A percentile compares a stretch with the other conserved stretches of the same genome.
Conservation (phyloP, 2,329 filamentous ascomycete species). For the Aspergillus oerlinghausenensis region DNA sequence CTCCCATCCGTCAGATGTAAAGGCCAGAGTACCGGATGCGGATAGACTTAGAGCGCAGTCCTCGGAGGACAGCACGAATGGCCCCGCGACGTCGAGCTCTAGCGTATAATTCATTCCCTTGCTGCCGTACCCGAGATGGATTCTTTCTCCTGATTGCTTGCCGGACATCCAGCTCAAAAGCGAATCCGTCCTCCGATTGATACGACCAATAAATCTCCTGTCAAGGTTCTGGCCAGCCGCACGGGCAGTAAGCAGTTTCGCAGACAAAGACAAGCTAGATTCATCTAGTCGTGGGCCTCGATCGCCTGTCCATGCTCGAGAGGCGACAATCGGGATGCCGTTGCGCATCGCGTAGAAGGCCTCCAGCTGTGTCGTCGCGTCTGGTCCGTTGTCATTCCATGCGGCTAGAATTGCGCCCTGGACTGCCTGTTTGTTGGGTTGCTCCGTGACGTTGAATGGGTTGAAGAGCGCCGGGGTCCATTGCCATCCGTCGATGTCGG, state of each 20-base stretch:
- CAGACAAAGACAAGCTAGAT: slow-evolving; percentile 33
- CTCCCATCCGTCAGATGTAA: slow-evolving; percentile 41
- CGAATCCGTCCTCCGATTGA: slow-evolving; percentile 10
- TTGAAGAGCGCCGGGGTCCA: slow-evolving; percentile 52
- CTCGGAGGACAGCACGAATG: slow-evolving; percentile 43
- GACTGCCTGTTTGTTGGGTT: slow-evolving; percentile 41
- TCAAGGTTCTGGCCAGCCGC: slow-evolving; percentile 51
- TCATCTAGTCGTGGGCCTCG: slow-evolving; percentile 39
- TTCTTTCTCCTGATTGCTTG: slow-evolving; percentile 32
- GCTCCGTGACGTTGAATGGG: slow-evolving; percentile 45
- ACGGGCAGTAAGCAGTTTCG: slow-evolving; percentile 39
- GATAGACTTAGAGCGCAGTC: slow-evolving; percentile 42
- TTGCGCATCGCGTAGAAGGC: slow-evolving; percentile 49
- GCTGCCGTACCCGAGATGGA: slow-evolving; percentile 39
- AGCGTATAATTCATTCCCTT: slow-evolving; percentile 58
- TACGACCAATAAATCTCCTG: slow-evolving; percentile 1
- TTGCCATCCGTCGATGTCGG: slow-evolving; percentile 38
- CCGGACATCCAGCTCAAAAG: slow-evolving; percentile 32
- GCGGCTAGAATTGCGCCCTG: slow-evolving; percentile 48
- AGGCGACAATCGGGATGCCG: slow-evolving; percentile 49
- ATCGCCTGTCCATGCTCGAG: slow-evolving; percentile 53
- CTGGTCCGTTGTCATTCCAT: slow-evolving; percentile 54
- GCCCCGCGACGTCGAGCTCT: slow-evolving; percentile 42
- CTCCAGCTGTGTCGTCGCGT: slow-evolving; percentile 49
- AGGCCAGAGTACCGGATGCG: slow-evolving; percentile 35